Base-by-base conservation (phyloP, 2,329 filamentous ascomycete species). In the Clarireedia homoeocarpa region DNA sequence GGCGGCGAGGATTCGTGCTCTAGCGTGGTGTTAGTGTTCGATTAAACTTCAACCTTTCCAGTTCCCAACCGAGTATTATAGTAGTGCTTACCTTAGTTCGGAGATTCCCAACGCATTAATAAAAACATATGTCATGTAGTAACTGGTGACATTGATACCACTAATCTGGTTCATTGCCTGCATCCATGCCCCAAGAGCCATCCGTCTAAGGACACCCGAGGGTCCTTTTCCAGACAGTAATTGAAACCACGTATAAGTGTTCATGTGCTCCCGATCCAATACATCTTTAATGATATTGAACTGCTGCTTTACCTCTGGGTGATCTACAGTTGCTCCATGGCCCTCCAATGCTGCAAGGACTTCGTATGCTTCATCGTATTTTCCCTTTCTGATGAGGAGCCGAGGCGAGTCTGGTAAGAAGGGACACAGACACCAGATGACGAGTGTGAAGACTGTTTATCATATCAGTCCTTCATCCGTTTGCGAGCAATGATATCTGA, bases 341-440 rank as follows among this genome's bases (percentile, higher is more conserved):
- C 51, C 40, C 14, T 53, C 64, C 6, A 77, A 63, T 2, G 72
- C 72, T 14, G 74, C 70, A 2, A 79, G 71, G 2, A 77, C 73
- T 17, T 71, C 69, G 0, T 67, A 62, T 1, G 75, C 75, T 57
- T 78, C 75, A 6, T 74, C 68, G 24, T 76, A 70, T 23, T 71
- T 68, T 17, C 71, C 70, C 64, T 73, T 72, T n/a, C 73, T 64
- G 34, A 77, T 71, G 7, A 78, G 67, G 73, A 75, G 77, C 48
- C 75, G 66, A 1, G 75, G 74, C 4, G 72, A 75, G 66, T 83
- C 80, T 15, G 80, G 80, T 3, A 83, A 67, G 54, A 71, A 71
- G 65, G 79, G 72, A 51, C 83, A 75, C 48, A 78, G 74, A 2
- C 66, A 57, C 17, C 85, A 68, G 48, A 85, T 81, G 58, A 84